These are phyloP conservation scores for Candida albicans DNA, from an alignment of 1,139 yeast genomes.

Conservation along the genomic window DNA sequence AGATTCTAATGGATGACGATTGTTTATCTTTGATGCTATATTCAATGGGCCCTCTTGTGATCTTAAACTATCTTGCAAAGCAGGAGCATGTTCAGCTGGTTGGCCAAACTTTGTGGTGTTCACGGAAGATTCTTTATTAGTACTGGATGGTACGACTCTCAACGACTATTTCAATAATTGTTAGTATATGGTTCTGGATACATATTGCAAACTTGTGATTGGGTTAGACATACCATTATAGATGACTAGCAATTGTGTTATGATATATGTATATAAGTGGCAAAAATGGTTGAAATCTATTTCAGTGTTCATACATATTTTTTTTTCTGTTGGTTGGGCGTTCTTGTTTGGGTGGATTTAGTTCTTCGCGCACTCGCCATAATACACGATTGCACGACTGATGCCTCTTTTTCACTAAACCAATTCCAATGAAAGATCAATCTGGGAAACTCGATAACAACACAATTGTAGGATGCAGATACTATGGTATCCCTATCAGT, in stretches of 20 bases:
- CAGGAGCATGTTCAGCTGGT: conserved; percentile 61
- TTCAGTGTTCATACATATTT: neutral
- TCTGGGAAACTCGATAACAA: no score
- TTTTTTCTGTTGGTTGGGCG: neutral
- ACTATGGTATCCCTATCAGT: no score
- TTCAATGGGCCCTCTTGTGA: conserved; percentile 59
- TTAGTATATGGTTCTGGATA: neutral
- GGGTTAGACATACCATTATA: conserved; percentile 2
- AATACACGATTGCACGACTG: no score
- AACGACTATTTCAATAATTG: conserved; percentile 33
- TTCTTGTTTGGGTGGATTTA: no score
- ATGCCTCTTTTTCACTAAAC: no score
- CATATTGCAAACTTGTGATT: neutral
- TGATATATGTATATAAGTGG: neutral
- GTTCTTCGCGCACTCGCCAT: no score
- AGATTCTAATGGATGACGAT: conserved; percentile 83
- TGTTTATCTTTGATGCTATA: conserved; percentile 68
- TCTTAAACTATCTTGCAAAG: conserved; percentile 57
- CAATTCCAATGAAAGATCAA: no score
- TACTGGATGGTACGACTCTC: conserved; percentile 49
- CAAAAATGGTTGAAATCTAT: neutral
- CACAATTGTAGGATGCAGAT: no score
- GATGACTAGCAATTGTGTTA: neutral
- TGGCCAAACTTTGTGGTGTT: conserved; percentile 51
- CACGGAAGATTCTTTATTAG: conserved; percentile 37